Conservation (phyloP, 1,139 yeast genomes). For the Saccharomyces pastorianus region DNA sequence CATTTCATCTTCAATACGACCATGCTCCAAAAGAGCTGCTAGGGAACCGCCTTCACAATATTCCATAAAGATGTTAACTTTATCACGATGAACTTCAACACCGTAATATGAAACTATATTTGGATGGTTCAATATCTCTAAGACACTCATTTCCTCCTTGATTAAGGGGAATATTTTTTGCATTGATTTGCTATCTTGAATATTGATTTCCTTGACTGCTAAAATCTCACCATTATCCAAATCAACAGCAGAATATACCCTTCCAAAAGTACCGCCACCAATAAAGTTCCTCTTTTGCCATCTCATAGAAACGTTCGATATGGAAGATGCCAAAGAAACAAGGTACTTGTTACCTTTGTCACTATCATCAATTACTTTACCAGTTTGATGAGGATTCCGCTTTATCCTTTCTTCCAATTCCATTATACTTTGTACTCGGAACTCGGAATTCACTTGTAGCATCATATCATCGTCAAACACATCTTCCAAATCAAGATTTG, state of each 20-base stretch:
- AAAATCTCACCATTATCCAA: conserved; percentile 91
- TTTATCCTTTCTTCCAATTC: conserved; percentile 25
- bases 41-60: conserved; percentile 94
- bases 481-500: conserved; percentile 27
- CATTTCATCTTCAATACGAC: conserved; percentile 90
- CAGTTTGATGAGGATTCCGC: conserved; percentile 43
- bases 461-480: conserved; percentile 36
- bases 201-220: conserved; percentile 93
- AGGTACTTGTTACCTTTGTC: conserved; percentile 84
- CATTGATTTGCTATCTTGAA: conserved; percentile 83
- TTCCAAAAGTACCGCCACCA: conserved; percentile 96
- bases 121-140: conserved; percentile 92
- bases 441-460: conserved; percentile 31
- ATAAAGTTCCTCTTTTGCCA: conserved; percentile 95
- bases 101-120: conserved; percentile 94
- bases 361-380: conserved; percentile 80
- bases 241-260: conserved; percentile 85
- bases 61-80: conserved; percentile 94
- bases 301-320: conserved; percentile 83
- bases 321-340: conserved; percentile 78
- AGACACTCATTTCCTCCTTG: conserved; percentile 92
- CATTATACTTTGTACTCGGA: conserved; percentile 32
- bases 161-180: conserved; percentile 80
- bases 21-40: conserved; percentile 75
- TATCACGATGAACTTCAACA: conserved; percentile 93